phyloP scores from a whole-genome alignment of 768 basidiomycete genomes.

The Polyporus arcularius region DNA sequence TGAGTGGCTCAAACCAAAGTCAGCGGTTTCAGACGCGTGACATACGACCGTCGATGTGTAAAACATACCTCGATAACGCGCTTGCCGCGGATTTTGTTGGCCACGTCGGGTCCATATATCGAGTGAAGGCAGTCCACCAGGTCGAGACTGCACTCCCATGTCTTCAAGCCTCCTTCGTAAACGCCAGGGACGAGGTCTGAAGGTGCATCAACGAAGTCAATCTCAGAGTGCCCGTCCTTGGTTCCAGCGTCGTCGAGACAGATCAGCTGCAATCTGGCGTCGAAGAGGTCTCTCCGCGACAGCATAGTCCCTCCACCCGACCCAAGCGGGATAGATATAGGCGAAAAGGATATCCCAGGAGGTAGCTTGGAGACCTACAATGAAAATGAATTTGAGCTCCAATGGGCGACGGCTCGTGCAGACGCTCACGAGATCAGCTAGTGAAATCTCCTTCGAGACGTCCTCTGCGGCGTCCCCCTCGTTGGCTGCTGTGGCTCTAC shows the following conservation, averaged over 20 bases:
- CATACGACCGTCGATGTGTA: neutral
- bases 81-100: constrained; percentile 44
- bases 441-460: constrained; percentile 31
- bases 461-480: neutral
- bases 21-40: neutral
- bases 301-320: constrained; percentile 40
- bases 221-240: constrained; percentile 32
- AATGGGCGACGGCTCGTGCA: neutral
- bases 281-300: constrained; percentile 85
- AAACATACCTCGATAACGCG: constrained; percentile 72
- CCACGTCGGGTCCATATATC: constrained; percentile 26
- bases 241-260: constrained; percentile 33
- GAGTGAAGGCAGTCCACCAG: constrained; percentile 66
- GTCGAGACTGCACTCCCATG: constrained; percentile 96
- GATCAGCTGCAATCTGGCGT: constrained; percentile 93
- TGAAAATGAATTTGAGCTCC: constrained; percentile 4
- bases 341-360: constrained; percentile 77
- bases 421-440: constrained; percentile 1
- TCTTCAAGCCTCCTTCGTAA: constrained; percentile 96
- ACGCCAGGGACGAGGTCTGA: constrained; percentile 90
- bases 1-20: neutral
- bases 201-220: constrained; percentile 74
- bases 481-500: neutral
- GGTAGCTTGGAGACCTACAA: constrained; percentile 76
- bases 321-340: constrained; percentile 53